Conservation (phyloP, 257 asterid species). For the Eucommia ulmoides region DNA sequence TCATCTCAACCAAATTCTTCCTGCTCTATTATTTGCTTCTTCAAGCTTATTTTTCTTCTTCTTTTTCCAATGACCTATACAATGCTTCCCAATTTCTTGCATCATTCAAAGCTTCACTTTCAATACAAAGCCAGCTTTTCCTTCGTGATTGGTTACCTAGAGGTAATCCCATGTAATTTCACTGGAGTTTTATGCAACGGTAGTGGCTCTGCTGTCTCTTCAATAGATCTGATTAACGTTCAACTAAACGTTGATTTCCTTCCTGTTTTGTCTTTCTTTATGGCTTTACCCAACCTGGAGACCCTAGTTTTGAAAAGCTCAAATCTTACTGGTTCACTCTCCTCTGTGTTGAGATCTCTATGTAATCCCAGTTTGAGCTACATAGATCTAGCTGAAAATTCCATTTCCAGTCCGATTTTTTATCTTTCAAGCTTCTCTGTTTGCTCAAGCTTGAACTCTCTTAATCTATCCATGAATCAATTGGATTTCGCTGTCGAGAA, state of each 20-base stretch:
- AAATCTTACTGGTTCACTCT: constrained; percentile 45
- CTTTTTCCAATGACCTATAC: constrained; percentile 8
- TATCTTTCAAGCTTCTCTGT: constrained; percentile 38
- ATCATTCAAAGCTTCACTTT: constrained; percentile 55
- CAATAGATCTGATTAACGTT: constrained; percentile 46
- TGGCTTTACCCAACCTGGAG: constrained; percentile 35
- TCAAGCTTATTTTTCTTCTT: neutral
- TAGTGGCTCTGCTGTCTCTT: constrained; percentile 40
- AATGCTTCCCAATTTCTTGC: constrained; percentile 48
- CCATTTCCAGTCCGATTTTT: constrained; percentile 51
- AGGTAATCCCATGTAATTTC: constrained; percentile 51
- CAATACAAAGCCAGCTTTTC: constrained; percentile 32
- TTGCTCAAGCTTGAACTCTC: constrained; percentile 41
- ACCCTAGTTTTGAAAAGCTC: constrained; percentile 51
- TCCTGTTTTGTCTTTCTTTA: constrained; percentile 29
- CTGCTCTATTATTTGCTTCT: neutral
- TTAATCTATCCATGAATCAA: constrained; percentile 60
- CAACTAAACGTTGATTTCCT: constrained; percentile 39
- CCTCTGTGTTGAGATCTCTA: constrained; percentile 26
- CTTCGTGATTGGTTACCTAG: constrained; percentile 45
- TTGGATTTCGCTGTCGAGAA: constrained; percentile 36
- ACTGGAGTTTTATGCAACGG: constrained; percentile 50
- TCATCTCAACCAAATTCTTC: neutral
- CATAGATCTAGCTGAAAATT: constrained; percentile 72
- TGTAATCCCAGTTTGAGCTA: constrained; percentile 26